Conservation (phyloP, 306 rosid genomes). For the Erythrophleum fordii region DNA sequence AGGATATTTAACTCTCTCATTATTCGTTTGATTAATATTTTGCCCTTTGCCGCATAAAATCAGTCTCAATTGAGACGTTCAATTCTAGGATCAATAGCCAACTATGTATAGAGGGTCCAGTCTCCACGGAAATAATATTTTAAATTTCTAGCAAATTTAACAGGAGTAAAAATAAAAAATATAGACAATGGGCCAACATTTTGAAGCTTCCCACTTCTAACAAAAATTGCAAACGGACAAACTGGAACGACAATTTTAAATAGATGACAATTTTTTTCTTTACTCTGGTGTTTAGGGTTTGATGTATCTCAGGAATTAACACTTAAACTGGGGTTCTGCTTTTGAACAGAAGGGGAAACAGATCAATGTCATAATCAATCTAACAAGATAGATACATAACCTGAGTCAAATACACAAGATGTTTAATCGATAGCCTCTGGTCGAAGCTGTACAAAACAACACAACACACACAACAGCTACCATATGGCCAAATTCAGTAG, state of each 20-base stretch:
- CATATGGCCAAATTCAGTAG: constrained; percentile 32
- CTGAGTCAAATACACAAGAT: constrained; percentile 50
- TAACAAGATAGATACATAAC: constrained; percentile 44
- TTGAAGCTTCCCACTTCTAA: neutral
- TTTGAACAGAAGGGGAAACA: constrained; percentile 30
- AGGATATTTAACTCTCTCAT: neutral
- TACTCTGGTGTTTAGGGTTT: constrained; percentile 30
- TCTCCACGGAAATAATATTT: neutral
- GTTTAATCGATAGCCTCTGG: constrained; percentile 37
- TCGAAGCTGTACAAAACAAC: constrained; percentile 52
- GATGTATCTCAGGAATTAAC: constrained; percentile 39
- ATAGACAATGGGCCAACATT: neutral
- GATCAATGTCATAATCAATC: constrained; percentile 40
- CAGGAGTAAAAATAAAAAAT: neutral
- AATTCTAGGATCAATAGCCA: neutral
- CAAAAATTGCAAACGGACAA: neutral
- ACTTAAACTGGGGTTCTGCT: constrained; percentile 33
- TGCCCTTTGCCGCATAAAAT: neutral
- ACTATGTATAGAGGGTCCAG: neutral
- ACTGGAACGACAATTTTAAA: constrained; percentile 11
- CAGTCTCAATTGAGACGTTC: neutral
- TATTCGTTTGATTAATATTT: neutral
- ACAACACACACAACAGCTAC: constrained; percentile 36
- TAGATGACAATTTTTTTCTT: constrained; percentile 11
- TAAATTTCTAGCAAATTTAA: neutral